Conservation (phyloP, 1,284 basidiomycete species). For the Singerocomus rubriflavus region DNA sequence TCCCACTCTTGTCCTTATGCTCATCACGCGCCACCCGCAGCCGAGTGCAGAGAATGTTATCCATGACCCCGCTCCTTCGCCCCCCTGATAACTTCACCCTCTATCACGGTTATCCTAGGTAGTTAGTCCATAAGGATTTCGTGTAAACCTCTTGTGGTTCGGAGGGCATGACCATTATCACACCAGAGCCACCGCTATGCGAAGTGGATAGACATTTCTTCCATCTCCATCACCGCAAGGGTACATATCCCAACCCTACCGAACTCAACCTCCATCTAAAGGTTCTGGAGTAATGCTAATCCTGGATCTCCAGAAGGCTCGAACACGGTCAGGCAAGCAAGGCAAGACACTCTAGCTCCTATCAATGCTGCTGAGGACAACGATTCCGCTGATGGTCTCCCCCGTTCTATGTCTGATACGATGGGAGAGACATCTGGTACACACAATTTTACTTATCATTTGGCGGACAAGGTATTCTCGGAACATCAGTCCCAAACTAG, state of each 20-base stretch:
- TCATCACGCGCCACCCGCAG: too few species aligned
- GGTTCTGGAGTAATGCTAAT: neutral
- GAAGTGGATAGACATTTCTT: neutral
- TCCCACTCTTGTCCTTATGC: too few species aligned
- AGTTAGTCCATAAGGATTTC: neutral
- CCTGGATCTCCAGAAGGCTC: neutral
- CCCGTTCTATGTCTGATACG: constrained; percentile 10
- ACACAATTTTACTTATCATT: neutral
- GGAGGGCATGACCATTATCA: neutral
- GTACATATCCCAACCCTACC: constrained; percentile 7
- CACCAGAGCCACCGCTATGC: constrained; percentile 10
- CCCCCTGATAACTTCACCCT: neutral
- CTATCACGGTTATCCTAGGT: neutral
- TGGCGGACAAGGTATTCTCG: neutral
- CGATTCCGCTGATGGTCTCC: constrained; percentile 7
- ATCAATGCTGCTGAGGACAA: neutral
- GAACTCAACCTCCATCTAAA: constrained; percentile 2
- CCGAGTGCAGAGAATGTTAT: too few species aligned
- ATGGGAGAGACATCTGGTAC: neutral
- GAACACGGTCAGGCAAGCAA: neutral
- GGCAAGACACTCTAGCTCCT: neutral
- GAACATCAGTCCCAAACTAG: constrained; percentile 2
- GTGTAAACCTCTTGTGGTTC: neutral
- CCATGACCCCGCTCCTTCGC: neutral
- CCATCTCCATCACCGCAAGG: neutral